Evolutionary conservation across 1,284 basidiomycete genomes (phyloP), one percentile per base, ranked within the genome.

Genomic region (Ganoderma sinense): DNA sequence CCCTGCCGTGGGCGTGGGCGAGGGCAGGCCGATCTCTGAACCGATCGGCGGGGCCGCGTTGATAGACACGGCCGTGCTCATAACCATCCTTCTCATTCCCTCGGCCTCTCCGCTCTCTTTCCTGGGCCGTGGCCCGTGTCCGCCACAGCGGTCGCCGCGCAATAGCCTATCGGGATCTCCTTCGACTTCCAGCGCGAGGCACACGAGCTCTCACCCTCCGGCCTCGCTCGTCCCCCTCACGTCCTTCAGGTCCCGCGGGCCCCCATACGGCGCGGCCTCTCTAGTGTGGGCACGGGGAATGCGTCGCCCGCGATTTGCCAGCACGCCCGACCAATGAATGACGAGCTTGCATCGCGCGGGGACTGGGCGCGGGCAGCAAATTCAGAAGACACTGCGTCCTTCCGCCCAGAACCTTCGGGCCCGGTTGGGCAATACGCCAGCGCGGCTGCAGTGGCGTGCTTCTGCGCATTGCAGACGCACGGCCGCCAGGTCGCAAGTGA

Each of bases 41-140:
- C 73, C 73, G 71, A 74, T 74, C 71, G 73, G 36, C 71, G 68
- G 73, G 73, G 68, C 58, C 68, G 67, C 64, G 63, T 56, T 74
- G 73, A 74, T 74, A 74, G 73, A 74, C 73, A 74, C 73, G 73
- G 73, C 55, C 71, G 73, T 69, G 73, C 69, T 72, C 73, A 72
- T 72, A 74, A 69, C 59, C 73, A 74, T 67, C 66, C 68, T 66
- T 55, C 69, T 64, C 64, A 61, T 74, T 74, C 73, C 73, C 73
- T 69, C 73, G 73, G 71, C 59, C 69, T 45, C 65, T 68, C 73
- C 73, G 73, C 73, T 72, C 73, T 72, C 66, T 62, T 51, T 51
- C 48, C 23, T 51, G 48, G 23, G 64, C 66, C 65, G 58, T 71
- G 65, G 65, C 33, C 73, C 73, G 70, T 69, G 67, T 63, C 70